phyloP scores from a whole-genome alignment of 2,329 filamentous ascomycete species.

The Colletotrichum siamense region DNA sequence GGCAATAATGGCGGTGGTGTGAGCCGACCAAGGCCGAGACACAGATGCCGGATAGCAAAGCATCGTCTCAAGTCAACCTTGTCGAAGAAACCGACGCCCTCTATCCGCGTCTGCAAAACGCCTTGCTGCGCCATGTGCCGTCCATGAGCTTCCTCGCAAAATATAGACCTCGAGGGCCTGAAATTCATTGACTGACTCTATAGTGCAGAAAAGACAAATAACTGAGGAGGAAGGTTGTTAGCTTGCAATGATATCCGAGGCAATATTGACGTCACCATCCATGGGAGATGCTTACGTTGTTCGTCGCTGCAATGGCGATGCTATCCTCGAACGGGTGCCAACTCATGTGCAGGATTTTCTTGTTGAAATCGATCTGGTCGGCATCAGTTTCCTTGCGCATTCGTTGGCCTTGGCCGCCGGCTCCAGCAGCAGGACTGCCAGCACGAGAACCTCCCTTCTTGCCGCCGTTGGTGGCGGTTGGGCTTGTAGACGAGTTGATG shows the following conservation, averaged over 20 bases:
- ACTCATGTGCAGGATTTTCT: conserved; percentile 99
- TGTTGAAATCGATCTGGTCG: conserved; percentile 99
- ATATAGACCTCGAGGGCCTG: background rate
- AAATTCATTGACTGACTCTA: conserved; percentile 40
- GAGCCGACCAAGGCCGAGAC: background rate
- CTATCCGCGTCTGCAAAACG: background rate
- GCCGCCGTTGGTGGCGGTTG: conserved; percentile 70
- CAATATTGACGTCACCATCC: background rate
- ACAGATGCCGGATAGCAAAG: background rate
- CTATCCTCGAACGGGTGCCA: conserved; percentile 99
- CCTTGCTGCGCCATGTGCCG: background rate
- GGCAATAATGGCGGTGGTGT: background rate
- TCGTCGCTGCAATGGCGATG: conserved; percentile 98
- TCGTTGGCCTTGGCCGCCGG: conserved; percentile 73
- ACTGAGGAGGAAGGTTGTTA: conserved; percentile 44
- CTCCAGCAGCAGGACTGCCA: conserved; percentile 80
- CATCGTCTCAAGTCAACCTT: background rate
- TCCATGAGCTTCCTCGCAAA: background rate
- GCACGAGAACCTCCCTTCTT: conserved; percentile 92
- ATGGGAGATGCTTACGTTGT: conserved; percentile 77
- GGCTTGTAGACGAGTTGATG: conserved; percentile 83
- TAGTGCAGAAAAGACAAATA: conserved; percentile 81
- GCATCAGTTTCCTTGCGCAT: conserved; percentile 99
- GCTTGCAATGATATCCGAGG: background rate
- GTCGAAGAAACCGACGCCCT: background rate